Percentiles rank a stretch among this genome's conserved stretches.
Conservation (phyloP, 148 eudicot genomes). For the Persicaria maculosa region DNA sequence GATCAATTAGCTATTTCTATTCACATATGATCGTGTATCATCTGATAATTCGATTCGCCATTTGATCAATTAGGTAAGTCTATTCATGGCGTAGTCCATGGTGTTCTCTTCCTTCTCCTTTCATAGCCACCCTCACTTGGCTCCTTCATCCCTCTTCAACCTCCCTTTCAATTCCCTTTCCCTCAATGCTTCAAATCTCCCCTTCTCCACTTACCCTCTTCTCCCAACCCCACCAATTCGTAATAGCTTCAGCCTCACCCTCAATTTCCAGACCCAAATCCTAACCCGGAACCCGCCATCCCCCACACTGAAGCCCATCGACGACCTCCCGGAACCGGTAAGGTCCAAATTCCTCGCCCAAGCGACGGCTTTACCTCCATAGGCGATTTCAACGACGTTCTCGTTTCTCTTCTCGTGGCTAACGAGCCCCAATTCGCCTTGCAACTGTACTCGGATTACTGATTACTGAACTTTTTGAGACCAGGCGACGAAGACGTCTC, state of each 20-base stretch:
- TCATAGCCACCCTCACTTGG: background rate
- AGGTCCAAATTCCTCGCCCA: constrained; percentile 23
- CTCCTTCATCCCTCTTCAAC: constrained; percentile 1
- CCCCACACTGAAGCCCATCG: background rate
- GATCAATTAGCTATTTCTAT: no score
- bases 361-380: constrained; percentile 24
- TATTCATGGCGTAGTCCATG: constrained; percentile 4
- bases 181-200: background rate
- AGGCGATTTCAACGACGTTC: constrained; percentile 38
- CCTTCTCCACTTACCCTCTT: background rate
- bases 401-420: constrained; percentile 33
- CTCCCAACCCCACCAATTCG: background rate
- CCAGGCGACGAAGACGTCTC: no score
- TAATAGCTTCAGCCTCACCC: background rate
- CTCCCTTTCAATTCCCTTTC: constrained; percentile 10
- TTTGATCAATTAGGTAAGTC: no score
- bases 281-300: background rate
- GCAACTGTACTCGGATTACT: constrained; percentile 39
- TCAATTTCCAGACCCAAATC: background rate
- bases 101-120: constrained; percentile 7
- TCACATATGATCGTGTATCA: no score
- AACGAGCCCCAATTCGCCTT: constrained; percentile 51
- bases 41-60: no score
- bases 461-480: constrained; percentile 17
- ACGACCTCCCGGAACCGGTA: constrained; percentile 17